phyloP scores from a whole-genome alignment of 2,329 filamentous ascomycete species.

The Epichloe aotearoae region DNA sequence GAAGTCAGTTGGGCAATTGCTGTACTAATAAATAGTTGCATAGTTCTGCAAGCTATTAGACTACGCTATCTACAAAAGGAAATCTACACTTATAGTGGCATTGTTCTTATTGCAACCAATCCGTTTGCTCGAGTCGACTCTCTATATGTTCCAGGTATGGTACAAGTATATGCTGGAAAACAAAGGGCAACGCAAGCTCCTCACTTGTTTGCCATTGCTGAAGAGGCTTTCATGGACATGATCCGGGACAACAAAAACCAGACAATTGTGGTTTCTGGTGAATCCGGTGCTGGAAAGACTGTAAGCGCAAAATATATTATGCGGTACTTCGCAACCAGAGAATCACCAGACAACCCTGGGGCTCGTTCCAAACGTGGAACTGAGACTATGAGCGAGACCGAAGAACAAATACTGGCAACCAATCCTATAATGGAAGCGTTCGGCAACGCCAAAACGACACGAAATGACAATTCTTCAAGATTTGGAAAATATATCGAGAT shows the following conservation, averaged over 20 bases:
- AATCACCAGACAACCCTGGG: conserved; percentile 77
- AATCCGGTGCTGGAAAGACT: conserved; percentile 97
- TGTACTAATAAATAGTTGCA: conserved; percentile 5
- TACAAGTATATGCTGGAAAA: conserved; percentile 97
- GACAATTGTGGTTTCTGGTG: conserved; percentile 97
- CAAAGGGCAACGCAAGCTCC: conserved; percentile 93
- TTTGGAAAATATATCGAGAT: conserved; percentile 99
- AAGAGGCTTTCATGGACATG: conserved; percentile 99
- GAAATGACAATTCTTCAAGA: conserved; percentile 97
- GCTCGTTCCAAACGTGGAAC: conserved; percentile 61
- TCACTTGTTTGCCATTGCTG: conserved; percentile 95
- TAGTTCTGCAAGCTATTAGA: conserved; percentile 94
- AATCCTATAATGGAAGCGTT: conserved; percentile 99
- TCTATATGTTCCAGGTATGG: conserved; percentile 96
- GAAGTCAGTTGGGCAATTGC: background rate
- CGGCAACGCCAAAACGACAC: conserved; percentile 97
- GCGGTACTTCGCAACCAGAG: conserved; percentile 97
- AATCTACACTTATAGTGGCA: conserved; percentile 98
- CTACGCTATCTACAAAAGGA: conserved; percentile 96
- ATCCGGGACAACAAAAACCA: conserved; percentile 90
- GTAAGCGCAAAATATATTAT: conserved; percentile 99
- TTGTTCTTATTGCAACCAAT: conserved; percentile 96
- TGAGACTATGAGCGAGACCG: conserved; percentile 87
- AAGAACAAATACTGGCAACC: conserved; percentile 94
- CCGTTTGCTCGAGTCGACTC: conserved; percentile 96